These are phyloP conservation scores for Ceratocystis cacaofunesta DNA, from an alignment of 2,329 filamentous ascomycete species.

Conservation along the genomic window DNA sequence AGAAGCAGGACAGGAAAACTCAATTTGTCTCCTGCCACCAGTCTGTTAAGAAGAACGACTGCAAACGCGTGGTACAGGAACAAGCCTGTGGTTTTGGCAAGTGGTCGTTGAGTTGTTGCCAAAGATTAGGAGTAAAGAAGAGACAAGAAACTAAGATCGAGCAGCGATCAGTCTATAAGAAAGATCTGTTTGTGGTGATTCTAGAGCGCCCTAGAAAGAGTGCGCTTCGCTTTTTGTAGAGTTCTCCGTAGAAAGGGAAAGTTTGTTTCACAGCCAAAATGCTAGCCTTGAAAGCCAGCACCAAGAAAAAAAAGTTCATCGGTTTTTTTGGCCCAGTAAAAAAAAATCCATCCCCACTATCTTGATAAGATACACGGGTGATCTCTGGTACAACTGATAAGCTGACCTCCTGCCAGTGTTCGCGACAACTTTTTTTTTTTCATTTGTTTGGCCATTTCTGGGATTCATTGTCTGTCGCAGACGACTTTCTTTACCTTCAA, in stretches of 20 bases:
- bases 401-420: background rate
- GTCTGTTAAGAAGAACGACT: background rate
- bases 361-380: slow-evolving; percentile 16
- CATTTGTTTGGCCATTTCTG: too few relatives aligned
- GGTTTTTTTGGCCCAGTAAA: slow-evolving; percentile 12
- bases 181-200: background rate
- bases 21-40: background rate
- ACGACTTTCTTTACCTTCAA: background rate
- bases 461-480: too few relatives aligned
- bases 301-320: slow-evolving; percentile 14
- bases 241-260: background rate
- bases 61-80: background rate
- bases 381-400: slow-evolving; percentile 13
- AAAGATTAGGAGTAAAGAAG: background rate
- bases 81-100: background rate
- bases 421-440: slow-evolving; percentile 16
- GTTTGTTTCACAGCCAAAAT: slow-evolving; percentile 4
- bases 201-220: background rate
- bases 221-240: background rate
- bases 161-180: background rate
- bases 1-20: background rate
- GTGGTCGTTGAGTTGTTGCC: background rate
- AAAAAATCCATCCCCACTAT: slow-evolving; percentile 17
- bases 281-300: background rate
- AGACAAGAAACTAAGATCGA: background rate